A percentile compares a stretch with the other conserved stretches of the same genome.
These are phyloP conservation scores for Pseudogymnoascus pannorum DNA, from an alignment of 2,329 filamentous ascomycete species.

Conservation along the genomic window DNA sequence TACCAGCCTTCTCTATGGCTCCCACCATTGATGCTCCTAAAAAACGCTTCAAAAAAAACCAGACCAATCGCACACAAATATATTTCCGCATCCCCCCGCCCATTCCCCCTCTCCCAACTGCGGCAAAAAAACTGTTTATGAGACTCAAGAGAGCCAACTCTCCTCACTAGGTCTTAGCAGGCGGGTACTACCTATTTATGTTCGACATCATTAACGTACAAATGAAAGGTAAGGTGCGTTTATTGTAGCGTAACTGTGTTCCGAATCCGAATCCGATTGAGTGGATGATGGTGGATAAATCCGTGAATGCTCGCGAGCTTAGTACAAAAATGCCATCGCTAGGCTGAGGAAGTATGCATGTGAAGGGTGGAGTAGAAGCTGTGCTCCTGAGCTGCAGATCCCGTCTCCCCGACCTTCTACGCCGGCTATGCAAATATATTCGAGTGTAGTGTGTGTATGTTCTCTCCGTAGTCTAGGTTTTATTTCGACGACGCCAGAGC, in stretches of 20 bases:
- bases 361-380: not conserved
- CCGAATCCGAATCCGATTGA: not conserved
- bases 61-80: not conserved
- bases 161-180: not conserved
- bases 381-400: conserved; percentile 3
- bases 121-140: not conserved
- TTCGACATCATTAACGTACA: conserved; percentile 6
- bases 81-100: not conserved
- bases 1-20: conserved; percentile 5
- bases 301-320: not conserved
- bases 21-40: conserved; percentile 5
- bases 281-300: not conserved
- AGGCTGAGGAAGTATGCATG: not conserved
- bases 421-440: conserved; percentile 2
- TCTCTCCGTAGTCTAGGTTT: not conserved
- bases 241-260: not conserved
- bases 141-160: not conserved
- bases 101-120: not conserved
- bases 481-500: not conserved
- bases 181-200: not conserved
- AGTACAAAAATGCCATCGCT: not conserved
- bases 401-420: not conserved
- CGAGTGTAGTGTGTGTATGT: not conserved
- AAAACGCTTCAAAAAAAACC: conserved; percentile 5
- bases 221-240: not conserved